Evolutionary conservation across 192 early-diverging fungal genomes (phyloP).

Genomic region (Neocallimastix lanati): DNA sequence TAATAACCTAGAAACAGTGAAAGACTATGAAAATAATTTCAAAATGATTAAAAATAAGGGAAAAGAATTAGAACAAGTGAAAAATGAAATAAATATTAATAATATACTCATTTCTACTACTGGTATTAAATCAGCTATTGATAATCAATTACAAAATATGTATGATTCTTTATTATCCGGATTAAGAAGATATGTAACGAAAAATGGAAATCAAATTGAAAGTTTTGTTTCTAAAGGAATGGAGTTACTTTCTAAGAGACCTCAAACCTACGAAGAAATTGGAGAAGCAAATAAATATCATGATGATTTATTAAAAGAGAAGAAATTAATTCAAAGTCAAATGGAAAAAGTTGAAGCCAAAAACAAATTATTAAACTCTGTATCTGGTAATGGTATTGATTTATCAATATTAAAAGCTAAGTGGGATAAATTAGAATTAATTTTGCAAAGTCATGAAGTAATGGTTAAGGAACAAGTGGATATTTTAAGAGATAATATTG

Average conservation of each 20-base stretch:
- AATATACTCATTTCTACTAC: slow-evolving; percentile 29
- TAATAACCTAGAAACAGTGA: slow-evolving; percentile 14
- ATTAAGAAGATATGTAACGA: slow-evolving; percentile 13
- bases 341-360: slow-evolving; percentile 29
- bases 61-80: slow-evolving; percentile 34
- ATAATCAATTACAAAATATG: slow-evolving; percentile 33
- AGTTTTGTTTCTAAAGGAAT: slow-evolving; percentile 25
- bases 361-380: slow-evolving; percentile 31
- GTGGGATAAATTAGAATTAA: slow-evolving; percentile 32
- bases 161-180: slow-evolving; percentile 25
- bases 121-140: slow-evolving; percentile 34
- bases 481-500: slow-evolving; percentile 21
- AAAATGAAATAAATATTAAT: slow-evolving; percentile 20
- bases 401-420: slow-evolving; percentile 16
- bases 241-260: slow-evolving; percentile 20
- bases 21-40: slow-evolving; percentile 33
- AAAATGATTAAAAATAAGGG: slow-evolving; percentile 30
- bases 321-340: slow-evolving; percentile 14
- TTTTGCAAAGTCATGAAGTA: slow-evolving; percentile 36
- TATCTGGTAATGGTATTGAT: slow-evolving; percentile 22
- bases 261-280: slow-evolving; percentile 29
- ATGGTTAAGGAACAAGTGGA: slow-evolving; percentile 41
- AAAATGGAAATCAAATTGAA: slow-evolving; percentile 18
- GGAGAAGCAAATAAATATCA: slow-evolving; percentile 27
- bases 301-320: slow-evolving; percentile 18